Evolutionary conservation across 768 basidiomycete species (phyloP), one percentile per base, ranked within the genome.

Genomic region (Xerocomus spinulosus): DNA sequence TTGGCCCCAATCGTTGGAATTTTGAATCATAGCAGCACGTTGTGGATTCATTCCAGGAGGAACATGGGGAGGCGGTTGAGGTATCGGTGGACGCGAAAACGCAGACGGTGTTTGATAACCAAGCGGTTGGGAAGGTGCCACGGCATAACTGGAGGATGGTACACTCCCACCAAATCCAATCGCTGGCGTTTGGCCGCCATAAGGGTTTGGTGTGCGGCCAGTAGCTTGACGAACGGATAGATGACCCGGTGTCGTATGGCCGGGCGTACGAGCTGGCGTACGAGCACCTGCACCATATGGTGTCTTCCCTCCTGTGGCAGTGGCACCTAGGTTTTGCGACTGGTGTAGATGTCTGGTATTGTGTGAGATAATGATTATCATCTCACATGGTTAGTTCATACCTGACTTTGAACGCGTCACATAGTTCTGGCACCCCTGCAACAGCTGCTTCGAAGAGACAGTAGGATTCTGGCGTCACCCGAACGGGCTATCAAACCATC

Each of bases 361-460:
- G 29, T 34, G 44, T 62, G 56, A 13, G 20, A 13, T 3, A 29
- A 37, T 29, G 30, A n/a, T 14, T 13, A 36, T 5, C 14, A 30
- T 23, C 9, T 9, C 1, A 35, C 18, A 6, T 23, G 20, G n/a
- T 25, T 7, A 40, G 17, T 58, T 17, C 75, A 57, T 58, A 83
- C 83, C 84, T 69, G 60, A 90, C 81, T 81, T 97, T 97, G 81
- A 98, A 98, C 17, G 94, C 93, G 64, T 97, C 94, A 54, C 95
- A 96, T 5, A 98, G 71, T 66, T 96, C 92, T 4, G 89, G 84
- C 21, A 98, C 91, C 30, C 91, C 92, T 7, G 89, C 83, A 21
- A 92, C 90, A 38, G 91, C 81, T 6, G 91, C 89, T 54, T 93
- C 91, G 58, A 91, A 92, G 15, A 97, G 78, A 61, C 86, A 87